Evolutionary conservation across 1,139 yeast species (phyloP), one percentile per base, ranked within the genome.

Genomic region (Maudiozyma humilis): DNA sequence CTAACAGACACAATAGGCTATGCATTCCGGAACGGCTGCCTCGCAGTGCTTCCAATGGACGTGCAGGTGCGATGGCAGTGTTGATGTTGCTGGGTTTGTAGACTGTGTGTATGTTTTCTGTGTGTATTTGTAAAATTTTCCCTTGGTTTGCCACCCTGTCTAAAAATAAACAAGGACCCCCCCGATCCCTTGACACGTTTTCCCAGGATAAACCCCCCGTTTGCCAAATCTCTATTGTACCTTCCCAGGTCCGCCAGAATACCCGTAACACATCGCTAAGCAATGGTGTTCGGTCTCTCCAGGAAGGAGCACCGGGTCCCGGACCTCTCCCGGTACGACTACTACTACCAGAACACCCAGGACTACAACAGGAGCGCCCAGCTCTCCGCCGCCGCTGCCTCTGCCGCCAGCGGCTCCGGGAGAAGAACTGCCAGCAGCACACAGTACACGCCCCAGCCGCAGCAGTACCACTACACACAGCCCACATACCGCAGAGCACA

Each of bases 321-420:
- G 4, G 65, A 61, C 42, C 46, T 61, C 29, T 60, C 64, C n/a
- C 53, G 65, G 41, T 61, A 61, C 40, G 63, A 60, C 39, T 59
- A 61, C 38, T 60, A 60, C 42, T 51, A 54, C 40, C 52, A 55
- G 38, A 51, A 51, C 23, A 44, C 42, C 15, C 41, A 42, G 19
- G 57, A 52, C 18, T 57, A 49, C 32, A 52, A 55, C 41, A 54
- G 46, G 39, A 53, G 56, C 15, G 45, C 46, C 16, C 42, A 50
- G 20, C 41, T 55, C 17, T 52, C 60, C 15, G 56, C 60, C n/a
- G 60, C 59, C 23, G 62, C 62, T n/a, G 63, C 63, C 7, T 53
- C 56, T 17, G 59, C 61, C 8, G 60, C 61, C 29, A 34, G 30
- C 29, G 14, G 35, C 5, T 12, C 5, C 4, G 38, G 38, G 14